Evolutionary conservation across 2,329 filamentous ascomycete species (phyloP).

Genomic region (Fusarium lateritium): DNA sequence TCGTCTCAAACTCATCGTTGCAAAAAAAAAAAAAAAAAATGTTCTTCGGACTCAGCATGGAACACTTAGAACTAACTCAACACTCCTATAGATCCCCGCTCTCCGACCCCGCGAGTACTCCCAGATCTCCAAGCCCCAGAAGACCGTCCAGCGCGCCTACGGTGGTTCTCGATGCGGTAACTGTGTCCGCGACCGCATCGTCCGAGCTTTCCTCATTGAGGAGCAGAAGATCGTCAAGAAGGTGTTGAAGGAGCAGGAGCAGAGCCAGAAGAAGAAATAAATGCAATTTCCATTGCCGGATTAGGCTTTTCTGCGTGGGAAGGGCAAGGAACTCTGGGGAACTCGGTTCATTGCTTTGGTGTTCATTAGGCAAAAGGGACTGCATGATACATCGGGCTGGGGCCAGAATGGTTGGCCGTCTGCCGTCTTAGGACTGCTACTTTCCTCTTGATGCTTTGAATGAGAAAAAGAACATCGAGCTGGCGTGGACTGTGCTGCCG

Average conservation of each 20-base stretch:
- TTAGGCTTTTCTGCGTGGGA: constrained; percentile 55
- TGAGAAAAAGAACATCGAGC: constrained; percentile 60
- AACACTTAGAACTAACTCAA: constrained; percentile 35
- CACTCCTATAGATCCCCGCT: constrained; percentile 80
- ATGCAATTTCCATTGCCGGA: constrained; percentile 55
- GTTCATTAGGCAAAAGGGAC: constrained; percentile 67
- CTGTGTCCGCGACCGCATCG: constrained; percentile 98
- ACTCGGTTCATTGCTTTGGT: constrained; percentile 67
- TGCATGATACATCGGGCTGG: constrained; percentile 62
- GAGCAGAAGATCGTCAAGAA: constrained; percentile 99
- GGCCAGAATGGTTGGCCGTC: constrained; percentile 59
- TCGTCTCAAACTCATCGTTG: constrained; percentile 14
- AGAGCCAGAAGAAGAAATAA: constrained; percentile 78
- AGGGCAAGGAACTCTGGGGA: constrained; percentile 54
- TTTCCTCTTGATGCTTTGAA: constrained; percentile 64
- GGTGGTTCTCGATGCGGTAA: constrained; percentile 98
- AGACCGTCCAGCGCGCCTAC: constrained; percentile 99
- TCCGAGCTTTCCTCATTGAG: constrained; percentile 99
- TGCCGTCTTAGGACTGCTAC: constrained; percentile 62
- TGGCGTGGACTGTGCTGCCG: constrained; percentile 46
- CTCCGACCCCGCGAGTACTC: constrained; percentile 99
- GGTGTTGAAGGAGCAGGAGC: constrained; percentile 99
- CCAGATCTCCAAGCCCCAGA: constrained; percentile 97
- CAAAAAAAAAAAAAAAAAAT: constrained; percentile 9
- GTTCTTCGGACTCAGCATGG: not conserved